Base-by-base conservation (phyloP, 2,329 filamentous ascomycete genomes). In the Sarocladium brachiariae region DNA sequence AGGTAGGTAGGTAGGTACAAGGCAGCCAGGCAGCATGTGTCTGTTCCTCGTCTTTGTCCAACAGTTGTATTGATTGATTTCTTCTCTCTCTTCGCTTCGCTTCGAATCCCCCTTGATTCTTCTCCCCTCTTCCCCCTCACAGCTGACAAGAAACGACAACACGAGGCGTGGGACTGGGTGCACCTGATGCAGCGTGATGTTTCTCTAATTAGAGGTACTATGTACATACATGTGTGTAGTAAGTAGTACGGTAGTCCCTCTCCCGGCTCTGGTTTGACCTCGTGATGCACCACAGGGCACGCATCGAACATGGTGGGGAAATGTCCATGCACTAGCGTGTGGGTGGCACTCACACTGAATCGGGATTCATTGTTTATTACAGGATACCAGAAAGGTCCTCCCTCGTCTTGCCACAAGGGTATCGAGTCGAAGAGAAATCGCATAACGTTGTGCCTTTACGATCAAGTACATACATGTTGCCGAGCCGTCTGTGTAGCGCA, bases 261-360 rank as follows among this genome's bases (percentile, higher is more conserved):
- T 18, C 25, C 31, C 33, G 18, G 25, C 43, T 47, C 25, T 31
- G 13, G 27, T 14, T n/a, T 47, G 43, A 25, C 43, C 43, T 33
- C 43, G 43, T 47, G 43, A 47, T 47, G 43, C 43, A 31, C 14
- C 43, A 13, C 43, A 16, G 43, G 19, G 25, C 43, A 47, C 43
- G 43, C 43, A 47, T 47, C 43, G 43, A 33, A 33, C 43, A 31
- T 21, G n/a, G 43, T 47, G 43, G 43, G 43, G 43, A 24, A 30
- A 9, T 21, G 19, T 16, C 39, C 43, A 47, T 47, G 43, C 43
- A 16, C 43, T 47, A 47, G 43, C 43, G 43, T 16, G 43, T 24
- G 43, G 24, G 33, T 24, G 43, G 21, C 13, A 24, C 39, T 43
- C 11, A 18, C 21, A 21, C 23, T 25, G 9, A 18, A 39, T 39